phyloP scores from a whole-genome alignment of 2,329 filamentous ascomycete genomes.

The Albifimbria verrucaria region DNA sequence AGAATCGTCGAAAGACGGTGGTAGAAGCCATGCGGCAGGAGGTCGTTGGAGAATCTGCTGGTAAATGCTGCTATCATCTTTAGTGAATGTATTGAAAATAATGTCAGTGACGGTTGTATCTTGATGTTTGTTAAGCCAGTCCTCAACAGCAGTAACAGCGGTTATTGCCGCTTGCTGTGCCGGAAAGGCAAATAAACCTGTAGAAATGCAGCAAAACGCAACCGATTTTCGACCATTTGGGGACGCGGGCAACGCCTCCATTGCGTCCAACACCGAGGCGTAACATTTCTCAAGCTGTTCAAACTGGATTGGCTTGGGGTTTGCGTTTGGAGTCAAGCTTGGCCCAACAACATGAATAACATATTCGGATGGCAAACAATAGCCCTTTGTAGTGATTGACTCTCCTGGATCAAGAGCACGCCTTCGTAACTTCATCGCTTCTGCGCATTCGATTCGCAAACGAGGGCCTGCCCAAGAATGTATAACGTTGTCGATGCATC shows the following conservation, averaged over 20 bases:
- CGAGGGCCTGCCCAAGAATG: constrained; percentile 16
- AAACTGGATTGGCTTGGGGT: background rate
- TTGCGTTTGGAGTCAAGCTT: constrained; percentile 4
- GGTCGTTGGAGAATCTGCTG: background rate
- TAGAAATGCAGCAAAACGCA: constrained; percentile 18
- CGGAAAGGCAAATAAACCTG: constrained; percentile 16
- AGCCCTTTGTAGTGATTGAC: constrained; percentile 7
- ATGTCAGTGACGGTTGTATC: constrained; percentile 14
- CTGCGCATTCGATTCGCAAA: constrained; percentile 14
- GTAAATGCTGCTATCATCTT: constrained; percentile 14
- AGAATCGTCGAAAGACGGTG: accelerated
- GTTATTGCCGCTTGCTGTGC: constrained; percentile 13
- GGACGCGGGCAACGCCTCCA: background rate
- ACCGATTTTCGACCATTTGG: constrained; percentile 9
- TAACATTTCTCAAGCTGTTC: constrained; percentile 12
- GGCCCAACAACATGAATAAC: constrained; percentile 18
- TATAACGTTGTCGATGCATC: constrained; percentile 21
- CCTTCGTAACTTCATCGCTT: constrained; percentile 5
- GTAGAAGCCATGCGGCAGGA: accelerated
- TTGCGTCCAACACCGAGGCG: constrained; percentile 3
- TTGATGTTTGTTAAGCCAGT: constrained; percentile 9
- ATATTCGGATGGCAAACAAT: constrained; percentile 8
- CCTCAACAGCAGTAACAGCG: constrained; percentile 5
- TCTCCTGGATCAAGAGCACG: constrained; percentile 9
- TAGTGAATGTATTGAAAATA: constrained; percentile 17